Conservation (phyloP, 768 basidiomycete species). For the Termitomyces sp. region DNA sequence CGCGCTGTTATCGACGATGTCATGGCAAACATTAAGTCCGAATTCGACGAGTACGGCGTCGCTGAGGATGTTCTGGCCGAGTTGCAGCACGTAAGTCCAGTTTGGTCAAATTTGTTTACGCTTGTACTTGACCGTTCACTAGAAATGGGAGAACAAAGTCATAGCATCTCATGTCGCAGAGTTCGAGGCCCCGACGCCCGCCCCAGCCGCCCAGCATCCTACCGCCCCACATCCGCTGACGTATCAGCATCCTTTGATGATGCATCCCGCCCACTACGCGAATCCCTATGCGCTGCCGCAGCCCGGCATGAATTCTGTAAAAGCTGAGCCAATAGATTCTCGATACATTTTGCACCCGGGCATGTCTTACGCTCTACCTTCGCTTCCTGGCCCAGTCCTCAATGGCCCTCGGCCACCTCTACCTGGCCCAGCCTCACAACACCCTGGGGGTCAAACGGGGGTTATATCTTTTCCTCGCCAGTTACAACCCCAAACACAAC, state of each 20-base stretch:
- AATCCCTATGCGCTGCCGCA: slow-evolving; percentile 46
- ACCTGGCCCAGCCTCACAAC: slow-evolving; percentile 35
- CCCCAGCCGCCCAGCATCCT: slow-evolving; percentile 37
- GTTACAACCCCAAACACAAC: slow-evolving; percentile 22
- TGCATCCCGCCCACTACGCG: slow-evolving; percentile 46
- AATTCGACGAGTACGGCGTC: slow-evolving; percentile 97
- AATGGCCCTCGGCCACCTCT: slow-evolving; percentile 36
- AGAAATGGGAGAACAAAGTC: slow-evolving; percentile 98
- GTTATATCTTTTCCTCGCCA: slow-evolving; percentile 47
- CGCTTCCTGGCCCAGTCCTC: slow-evolving; percentile 61
- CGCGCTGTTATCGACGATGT: slow-evolving; percentile 97
- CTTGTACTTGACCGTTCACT: slow-evolving; percentile 13
- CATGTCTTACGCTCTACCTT: slow-evolving; percentile 49
- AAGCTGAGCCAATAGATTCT: slow-evolving; percentile 67
- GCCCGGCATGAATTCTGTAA: slow-evolving; percentile 45
- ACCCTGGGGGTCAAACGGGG: slow-evolving; percentile 54
- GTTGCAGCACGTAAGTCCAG: slow-evolving; percentile 73
- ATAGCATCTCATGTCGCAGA: slow-evolving; percentile 94
- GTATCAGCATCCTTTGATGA: slow-evolving; percentile 60
- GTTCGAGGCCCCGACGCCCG: slow-evolving; percentile 56
- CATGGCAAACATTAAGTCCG: slow-evolving; percentile 76
- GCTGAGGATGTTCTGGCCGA: slow-evolving; percentile 85
- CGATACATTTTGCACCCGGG: slow-evolving; percentile 52
- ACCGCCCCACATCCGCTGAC: slow-evolving; percentile 39
- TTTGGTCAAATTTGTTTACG: slow-evolving; percentile 8